Conservation (phyloP, 352 stramenopile species). For the Pythium oligandrum region DNA sequence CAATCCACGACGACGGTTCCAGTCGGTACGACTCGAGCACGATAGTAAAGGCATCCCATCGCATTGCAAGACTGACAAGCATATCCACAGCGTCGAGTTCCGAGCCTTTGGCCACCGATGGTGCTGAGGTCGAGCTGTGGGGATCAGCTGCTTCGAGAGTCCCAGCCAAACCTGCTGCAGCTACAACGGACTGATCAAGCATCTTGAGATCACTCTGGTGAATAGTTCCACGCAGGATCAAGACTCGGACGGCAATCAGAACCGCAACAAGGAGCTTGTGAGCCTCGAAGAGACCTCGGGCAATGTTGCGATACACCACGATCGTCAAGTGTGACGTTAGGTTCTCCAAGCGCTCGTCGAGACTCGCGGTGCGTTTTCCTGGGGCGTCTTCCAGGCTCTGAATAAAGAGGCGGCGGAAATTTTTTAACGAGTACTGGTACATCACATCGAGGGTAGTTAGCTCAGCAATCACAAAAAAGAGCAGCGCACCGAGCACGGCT, state of each 20-base stretch:
- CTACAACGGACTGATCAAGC: constrained; percentile 6
- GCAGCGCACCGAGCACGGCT: constrained; percentile 48
- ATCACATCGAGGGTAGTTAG: constrained; percentile 57
- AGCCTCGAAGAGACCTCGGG: constrained; percentile 55
- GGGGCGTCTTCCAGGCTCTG: constrained; percentile 43
- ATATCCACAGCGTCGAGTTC: too few species aligned
- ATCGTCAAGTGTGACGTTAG: constrained; percentile 43
- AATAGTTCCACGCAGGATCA: constrained; percentile 45
- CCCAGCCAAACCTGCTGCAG: too few species aligned
- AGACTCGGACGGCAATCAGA: constrained; percentile 45
- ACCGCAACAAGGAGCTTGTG: constrained; percentile 68
- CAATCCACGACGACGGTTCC: constrained; percentile 32
- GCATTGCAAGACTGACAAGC: too few species aligned
- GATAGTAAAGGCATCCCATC: constrained; percentile 14
- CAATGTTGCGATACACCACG: constrained; percentile 68
- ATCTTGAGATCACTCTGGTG: constrained; percentile 24
- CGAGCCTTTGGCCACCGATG: too few species aligned
- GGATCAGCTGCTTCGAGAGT: too few species aligned
- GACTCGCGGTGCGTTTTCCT: background rate
- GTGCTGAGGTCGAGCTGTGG: too few species aligned
- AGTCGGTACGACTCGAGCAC: constrained; percentile 40
- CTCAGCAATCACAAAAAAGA: constrained; percentile 72
- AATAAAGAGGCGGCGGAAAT: constrained; percentile 64
- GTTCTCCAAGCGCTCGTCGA: constrained; percentile 33
- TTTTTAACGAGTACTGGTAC: constrained; percentile 81